phyloP scores from a whole-genome alignment of 2,329 filamentous ascomycete genomes.

The Penicillium nordicum region DNA sequence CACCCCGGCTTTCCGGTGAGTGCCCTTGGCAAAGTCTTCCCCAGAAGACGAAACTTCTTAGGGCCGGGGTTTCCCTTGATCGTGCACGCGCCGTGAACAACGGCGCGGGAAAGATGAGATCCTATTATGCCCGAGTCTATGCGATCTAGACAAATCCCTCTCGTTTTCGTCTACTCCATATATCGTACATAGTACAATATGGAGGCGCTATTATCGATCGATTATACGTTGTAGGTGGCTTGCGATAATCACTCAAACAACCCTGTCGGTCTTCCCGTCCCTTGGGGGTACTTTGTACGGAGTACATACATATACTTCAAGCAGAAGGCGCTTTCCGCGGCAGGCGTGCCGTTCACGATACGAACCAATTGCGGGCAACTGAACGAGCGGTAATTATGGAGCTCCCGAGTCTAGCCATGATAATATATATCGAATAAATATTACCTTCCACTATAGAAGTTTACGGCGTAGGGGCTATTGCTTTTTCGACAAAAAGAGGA shows the following conservation, averaged over 20 bases:
- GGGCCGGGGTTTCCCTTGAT: conserved; percentile 1
- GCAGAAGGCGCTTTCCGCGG: conserved; percentile 26
- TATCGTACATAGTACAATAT: background rate
- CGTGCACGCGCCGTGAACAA: conserved; percentile 8
- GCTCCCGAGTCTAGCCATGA: background rate
- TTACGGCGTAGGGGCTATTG: background rate
- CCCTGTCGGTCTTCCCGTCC: conserved; percentile 1
- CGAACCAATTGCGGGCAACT: conserved; percentile 5
- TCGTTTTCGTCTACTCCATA: background rate
- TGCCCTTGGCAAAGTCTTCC: conserved; percentile 4
- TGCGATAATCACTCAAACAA: background rate
- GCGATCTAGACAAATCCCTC: background rate
- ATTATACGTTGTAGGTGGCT: background rate
- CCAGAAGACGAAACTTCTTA: background rate
- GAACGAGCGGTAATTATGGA: background rate
- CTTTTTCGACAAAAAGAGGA: background rate
- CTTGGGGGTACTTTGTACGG: background rate
- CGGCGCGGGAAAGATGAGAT: background rate
- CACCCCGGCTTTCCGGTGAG: conserved; percentile 6
- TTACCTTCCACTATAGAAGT: background rate
- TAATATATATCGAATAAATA: conserved; percentile 1
- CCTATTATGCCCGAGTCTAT: background rate
- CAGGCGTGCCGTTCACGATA: conserved; percentile 7
- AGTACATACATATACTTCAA: background rate
- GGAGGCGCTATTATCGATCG: background rate